Conservation (phyloP, 129 eudicot species). For the Flaveria brownii region DNA sequence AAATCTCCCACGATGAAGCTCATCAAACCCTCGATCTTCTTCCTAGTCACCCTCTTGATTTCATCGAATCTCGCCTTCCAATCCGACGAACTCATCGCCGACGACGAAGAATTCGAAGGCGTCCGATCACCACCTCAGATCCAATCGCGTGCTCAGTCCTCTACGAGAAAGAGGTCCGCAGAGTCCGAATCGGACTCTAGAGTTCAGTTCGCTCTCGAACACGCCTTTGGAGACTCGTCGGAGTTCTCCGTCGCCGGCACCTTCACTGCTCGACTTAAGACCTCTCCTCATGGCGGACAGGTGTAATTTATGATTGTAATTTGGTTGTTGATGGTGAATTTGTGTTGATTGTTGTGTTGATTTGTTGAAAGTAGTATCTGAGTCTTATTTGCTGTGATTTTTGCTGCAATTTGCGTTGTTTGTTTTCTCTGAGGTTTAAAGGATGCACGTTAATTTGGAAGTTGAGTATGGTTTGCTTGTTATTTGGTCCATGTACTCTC, state of each 20-base stretch:
- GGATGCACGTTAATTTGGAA: no score
- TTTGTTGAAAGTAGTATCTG: no score
- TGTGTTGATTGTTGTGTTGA: no score
- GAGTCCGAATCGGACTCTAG: constrained; percentile 76
- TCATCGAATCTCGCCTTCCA: constrained; percentile 48
- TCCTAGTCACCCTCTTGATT: constrained; percentile 16
- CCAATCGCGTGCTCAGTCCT: constrained; percentile 19
- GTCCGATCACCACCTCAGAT: constrained; percentile 47
- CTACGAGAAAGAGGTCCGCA: constrained; percentile 39
- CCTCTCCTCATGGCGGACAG: constrained; percentile 80
- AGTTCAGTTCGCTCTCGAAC: constrained; percentile 69
- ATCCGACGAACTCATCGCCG: constrained; percentile 79
- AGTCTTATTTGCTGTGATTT: no score
- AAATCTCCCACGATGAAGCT: no score
- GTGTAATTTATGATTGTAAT: constrained; percentile 27
- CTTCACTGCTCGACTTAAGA: constrained; percentile 79
- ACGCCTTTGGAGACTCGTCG: constrained; percentile 76
- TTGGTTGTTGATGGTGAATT: constrained; percentile 7
- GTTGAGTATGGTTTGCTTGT: no score
- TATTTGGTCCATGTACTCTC: no score
- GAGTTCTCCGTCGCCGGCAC: constrained; percentile 78
- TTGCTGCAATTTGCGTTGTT: no score
- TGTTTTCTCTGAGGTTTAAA: no score
- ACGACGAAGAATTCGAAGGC: constrained; percentile 85
- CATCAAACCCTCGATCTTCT: constrained; percentile 12